Conservation (phyloP, 139 green algal genomes). For the Micractinium sp. region DNA sequence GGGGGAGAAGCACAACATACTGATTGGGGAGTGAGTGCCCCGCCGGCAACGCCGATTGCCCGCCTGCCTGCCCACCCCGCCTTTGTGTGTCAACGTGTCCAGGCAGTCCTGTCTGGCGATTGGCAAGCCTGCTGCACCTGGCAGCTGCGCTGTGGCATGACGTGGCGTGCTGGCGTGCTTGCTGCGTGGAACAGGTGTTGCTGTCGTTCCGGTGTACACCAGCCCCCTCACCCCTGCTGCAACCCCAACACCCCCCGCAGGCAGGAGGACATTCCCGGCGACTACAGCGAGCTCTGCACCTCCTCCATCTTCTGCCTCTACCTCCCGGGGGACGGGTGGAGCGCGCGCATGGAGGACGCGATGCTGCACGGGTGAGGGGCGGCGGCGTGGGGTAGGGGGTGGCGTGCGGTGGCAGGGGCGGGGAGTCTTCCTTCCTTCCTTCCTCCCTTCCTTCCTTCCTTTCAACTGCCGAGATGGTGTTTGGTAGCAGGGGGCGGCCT, state of each 20-base stretch:
- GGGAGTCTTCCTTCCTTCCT: too few species aligned
- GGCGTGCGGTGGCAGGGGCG: too few species aligned
- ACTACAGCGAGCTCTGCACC: conserved; percentile 51
- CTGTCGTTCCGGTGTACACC: too few species aligned
- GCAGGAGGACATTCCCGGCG: not conserved
- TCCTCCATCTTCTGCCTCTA: conserved; percentile 52
- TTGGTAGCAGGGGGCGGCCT: too few species aligned
- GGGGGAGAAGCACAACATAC: conserved; percentile 50
- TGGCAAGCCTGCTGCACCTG: not conserved
- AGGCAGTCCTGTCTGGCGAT: too few species aligned
- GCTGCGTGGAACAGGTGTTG: not conserved
- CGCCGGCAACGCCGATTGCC: too few species aligned
- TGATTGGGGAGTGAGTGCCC: conserved; percentile 35
- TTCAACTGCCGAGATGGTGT: too few species aligned
- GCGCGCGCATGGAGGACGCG: conserved; percentile 63
- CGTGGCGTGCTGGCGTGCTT: not conserved
- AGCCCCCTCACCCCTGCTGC: not conserved
- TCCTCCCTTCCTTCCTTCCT: too few species aligned
- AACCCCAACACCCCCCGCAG: not conserved
- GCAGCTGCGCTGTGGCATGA: not conserved
- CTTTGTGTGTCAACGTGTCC: not conserved
- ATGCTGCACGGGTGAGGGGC: conserved; percentile 61
- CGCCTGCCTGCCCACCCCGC: too few species aligned
- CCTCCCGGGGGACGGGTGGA: conserved; percentile 67
- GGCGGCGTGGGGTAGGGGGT: too few species aligned